Conservation (phyloP, 169 alveolate species). For the Babesia bovis region DNA sequence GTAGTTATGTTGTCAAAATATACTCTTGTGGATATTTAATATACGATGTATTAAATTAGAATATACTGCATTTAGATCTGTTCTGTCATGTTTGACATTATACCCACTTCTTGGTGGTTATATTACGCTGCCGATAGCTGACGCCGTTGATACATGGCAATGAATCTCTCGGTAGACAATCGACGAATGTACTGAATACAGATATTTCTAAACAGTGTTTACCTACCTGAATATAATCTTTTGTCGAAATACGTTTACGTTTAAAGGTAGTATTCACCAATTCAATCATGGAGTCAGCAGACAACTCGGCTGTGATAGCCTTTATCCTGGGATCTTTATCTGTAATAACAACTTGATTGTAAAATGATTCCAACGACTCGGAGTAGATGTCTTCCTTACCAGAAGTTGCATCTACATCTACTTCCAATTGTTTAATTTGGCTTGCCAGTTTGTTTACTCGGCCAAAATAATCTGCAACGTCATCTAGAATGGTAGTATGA, state of each 20-base stretch:
- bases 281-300: slow-evolving; percentile 46
- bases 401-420: background rate
- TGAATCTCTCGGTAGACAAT: slow-evolving; percentile 10
- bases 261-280: slow-evolving; percentile 24
- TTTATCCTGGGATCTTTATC: slow-evolving; percentile 10
- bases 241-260: slow-evolving; percentile 32
- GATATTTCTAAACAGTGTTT: background rate
- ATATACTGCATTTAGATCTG: background rate
- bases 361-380: background rate
- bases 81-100: background rate
- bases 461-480: background rate
- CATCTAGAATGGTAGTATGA: background rate
- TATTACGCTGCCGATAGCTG: too few species aligned
- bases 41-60: background rate
- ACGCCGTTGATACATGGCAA: slow-evolving; percentile 2
- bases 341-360: background rate
- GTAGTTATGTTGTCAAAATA: background rate
- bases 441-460: background rate
- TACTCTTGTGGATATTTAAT: too few species aligned
- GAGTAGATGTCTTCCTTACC: background rate
- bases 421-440: background rate
- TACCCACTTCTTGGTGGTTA: too few species aligned
- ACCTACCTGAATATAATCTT: slow-evolving; percentile 45
- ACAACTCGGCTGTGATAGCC: slow-evolving; percentile 40
- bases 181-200: background rate